phyloP scores from a whole-genome alignment of 208 protist genomes.

The Naegleria fowleri region DNA sequence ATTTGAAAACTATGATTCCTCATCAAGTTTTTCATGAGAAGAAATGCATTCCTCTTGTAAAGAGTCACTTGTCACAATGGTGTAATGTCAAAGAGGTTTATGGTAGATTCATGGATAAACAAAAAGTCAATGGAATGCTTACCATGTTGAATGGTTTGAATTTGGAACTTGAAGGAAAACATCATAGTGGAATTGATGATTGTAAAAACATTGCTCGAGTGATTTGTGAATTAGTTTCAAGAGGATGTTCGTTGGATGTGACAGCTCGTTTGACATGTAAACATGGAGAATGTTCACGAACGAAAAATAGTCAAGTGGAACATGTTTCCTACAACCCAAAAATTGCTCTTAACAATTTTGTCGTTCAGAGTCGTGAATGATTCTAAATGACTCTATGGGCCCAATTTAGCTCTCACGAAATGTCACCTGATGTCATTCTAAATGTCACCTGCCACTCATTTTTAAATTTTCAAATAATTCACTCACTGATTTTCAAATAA shows the following conservation, averaged over 20 bases:
- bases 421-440: too few relatives aligned
- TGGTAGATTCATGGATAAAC: not conserved
- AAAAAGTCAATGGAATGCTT: not conserved
- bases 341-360: not conserved
- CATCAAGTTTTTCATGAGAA: not conserved
- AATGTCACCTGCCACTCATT: too few relatives aligned
- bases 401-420: too few relatives aligned
- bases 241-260: not conserved
- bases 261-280: not conserved
- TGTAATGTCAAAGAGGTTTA: not conserved
- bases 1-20: constrained; percentile 16
- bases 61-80: not conserved
- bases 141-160: not conserved
- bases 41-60: not conserved
- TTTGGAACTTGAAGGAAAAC: not conserved
- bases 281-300: not conserved
- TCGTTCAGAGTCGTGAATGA: too few relatives aligned
- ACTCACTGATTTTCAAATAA: too few relatives aligned
- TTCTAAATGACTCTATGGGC: too few relatives aligned
- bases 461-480: too few relatives aligned
- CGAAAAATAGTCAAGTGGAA: not conserved
- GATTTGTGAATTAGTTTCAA: not conserved
- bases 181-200: constrained; percentile 30
- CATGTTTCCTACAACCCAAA: not conserved
- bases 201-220: constrained; percentile 10